Percentiles rank a stretch among this genome's conserved stretches.
Conservation (phyloP, 306 rosid species). For the Elaeagnus macrophylla region DNA sequence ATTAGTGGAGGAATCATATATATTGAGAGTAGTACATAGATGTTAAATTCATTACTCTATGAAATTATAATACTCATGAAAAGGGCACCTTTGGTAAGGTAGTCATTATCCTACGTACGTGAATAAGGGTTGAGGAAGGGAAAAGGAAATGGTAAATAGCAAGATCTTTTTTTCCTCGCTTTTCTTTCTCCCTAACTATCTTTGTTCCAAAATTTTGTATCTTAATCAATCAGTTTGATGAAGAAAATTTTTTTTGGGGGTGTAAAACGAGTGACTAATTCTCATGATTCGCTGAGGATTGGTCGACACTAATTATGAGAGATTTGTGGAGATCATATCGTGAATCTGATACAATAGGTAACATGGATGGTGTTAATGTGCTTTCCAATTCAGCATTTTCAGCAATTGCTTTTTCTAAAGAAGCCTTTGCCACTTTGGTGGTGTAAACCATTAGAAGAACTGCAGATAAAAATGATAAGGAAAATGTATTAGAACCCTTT, state of each 20-base stretch:
- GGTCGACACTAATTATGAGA: slow-evolving; percentile 26
- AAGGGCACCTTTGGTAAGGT: too few relatives aligned
- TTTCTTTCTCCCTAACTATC: not conserved
- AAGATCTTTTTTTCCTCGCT: not conserved
- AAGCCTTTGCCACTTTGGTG: slow-evolving; percentile 47
- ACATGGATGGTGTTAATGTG: slow-evolving; percentile 15
- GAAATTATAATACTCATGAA: too few relatives aligned
- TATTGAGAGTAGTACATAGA: too few relatives aligned
- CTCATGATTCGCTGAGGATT: slow-evolving; percentile 15
- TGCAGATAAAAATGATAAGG: slow-evolving; percentile 18
- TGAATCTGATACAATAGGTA: slow-evolving; percentile 14
- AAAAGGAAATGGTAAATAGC: too few relatives aligned
- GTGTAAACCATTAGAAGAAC: slow-evolving; percentile 33
- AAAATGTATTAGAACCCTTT: not conserved
- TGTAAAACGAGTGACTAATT: slow-evolving; percentile 1
- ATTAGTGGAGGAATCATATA: too few relatives aligned
- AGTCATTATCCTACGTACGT: not conserved
- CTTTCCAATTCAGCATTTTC: slow-evolving; percentile 27
- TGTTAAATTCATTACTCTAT: too few relatives aligned
- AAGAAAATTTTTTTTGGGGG: not conserved
- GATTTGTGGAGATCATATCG: slow-evolving; percentile 17
- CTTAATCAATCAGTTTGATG: not conserved
- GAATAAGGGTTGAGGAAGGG: not conserved
- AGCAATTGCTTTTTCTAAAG: slow-evolving; percentile 41
- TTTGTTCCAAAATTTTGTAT: slow-evolving; percentile 6